These are phyloP conservation scores for Ceratobasidium sp. DNA, from an alignment of 1,284 basidiomycete genomes.

Conservation along the genomic window DNA sequence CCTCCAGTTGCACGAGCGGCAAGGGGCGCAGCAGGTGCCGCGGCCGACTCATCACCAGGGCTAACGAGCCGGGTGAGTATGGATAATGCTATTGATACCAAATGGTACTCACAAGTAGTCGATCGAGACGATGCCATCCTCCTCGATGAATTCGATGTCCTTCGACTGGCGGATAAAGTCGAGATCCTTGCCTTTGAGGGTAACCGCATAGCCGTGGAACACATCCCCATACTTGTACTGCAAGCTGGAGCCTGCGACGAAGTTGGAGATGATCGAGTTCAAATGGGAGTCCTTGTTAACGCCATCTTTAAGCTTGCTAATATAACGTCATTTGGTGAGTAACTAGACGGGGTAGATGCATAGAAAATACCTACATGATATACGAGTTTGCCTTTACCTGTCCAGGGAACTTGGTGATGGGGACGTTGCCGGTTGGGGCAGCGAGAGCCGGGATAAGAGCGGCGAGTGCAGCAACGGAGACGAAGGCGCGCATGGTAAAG, in stretches of 20 bases:
- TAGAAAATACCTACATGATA: slow-evolving; percentile 21
- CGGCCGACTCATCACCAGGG: not conserved
- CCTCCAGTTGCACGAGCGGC: not conserved
- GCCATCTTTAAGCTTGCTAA: slow-evolving; percentile 35
- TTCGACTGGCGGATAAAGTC: slow-evolving; percentile 34
- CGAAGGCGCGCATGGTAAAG: slow-evolving; percentile 15
- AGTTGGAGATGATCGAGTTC: slow-evolving; percentile 12
- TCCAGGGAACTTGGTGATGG: slow-evolving; percentile 26
- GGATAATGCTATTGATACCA: not conserved
- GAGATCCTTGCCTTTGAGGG: slow-evolving; percentile 33
- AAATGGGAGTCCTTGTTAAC: slow-evolving; percentile 20
- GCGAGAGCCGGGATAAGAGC: slow-evolving; percentile 34
- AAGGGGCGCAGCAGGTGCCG: no score
- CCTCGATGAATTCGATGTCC: slow-evolving; percentile 40
- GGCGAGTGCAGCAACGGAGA: slow-evolving; percentile 30
- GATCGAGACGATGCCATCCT: slow-evolving; percentile 22
- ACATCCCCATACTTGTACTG: slow-evolving; percentile 40
- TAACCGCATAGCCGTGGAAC: slow-evolving; percentile 42
- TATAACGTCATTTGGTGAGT: not conserved
- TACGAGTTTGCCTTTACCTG: slow-evolving; percentile 36
- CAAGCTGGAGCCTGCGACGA: slow-evolving; percentile 21
- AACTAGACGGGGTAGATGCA: not conserved
- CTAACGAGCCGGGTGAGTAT: not conserved
- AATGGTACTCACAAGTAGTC: slow-evolving; percentile 7
- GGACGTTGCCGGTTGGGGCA: slow-evolving; percentile 30